Evolutionary conservation across 352 stramenopile genomes (phyloP).

Genomic region (Globisporangium uncinulatum): DNA sequence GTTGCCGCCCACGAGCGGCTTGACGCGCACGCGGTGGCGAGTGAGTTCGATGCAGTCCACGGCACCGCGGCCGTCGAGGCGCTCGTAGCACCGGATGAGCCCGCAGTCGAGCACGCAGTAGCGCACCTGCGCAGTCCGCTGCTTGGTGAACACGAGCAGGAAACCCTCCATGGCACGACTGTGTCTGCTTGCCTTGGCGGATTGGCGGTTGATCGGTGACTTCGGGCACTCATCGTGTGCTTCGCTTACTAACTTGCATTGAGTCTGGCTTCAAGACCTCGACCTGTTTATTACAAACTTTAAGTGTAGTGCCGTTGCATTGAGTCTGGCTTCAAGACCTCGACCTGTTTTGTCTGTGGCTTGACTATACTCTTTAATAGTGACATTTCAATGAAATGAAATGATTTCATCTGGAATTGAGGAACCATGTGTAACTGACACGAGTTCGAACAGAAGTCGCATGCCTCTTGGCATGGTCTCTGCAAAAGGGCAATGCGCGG

Average conservation of each 20-base stretch:
- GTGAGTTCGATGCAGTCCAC: conserved; percentile 50
- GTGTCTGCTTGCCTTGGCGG: not conserved
- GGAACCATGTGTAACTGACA: no score
- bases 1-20: conserved; percentile 32
- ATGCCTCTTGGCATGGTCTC: no score
- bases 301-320: not conserved
- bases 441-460: no score
- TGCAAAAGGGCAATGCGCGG: no score
- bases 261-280: no score
- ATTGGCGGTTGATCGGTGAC: not conserved
- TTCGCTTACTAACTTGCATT: no score
- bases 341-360: no score
- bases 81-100: conserved; percentile 44
- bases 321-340: no score
- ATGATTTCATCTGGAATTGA: no score
- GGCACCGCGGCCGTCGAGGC: conserved; percentile 23
- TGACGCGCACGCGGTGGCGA: conserved; percentile 54
- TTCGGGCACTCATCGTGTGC: no score
- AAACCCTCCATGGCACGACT: conserved; percentile 56
- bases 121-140: conserved; percentile 32
- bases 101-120: conserved; percentile 72
- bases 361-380: not conserved
- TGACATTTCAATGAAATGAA: not conserved
- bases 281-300: not conserved
- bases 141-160: conserved; percentile 53